These are phyloP conservation scores for Teratosphaeria pseudoeucalypti DNA, from an alignment of 2,329 filamentous ascomycete species.

Conservation along the genomic window DNA sequence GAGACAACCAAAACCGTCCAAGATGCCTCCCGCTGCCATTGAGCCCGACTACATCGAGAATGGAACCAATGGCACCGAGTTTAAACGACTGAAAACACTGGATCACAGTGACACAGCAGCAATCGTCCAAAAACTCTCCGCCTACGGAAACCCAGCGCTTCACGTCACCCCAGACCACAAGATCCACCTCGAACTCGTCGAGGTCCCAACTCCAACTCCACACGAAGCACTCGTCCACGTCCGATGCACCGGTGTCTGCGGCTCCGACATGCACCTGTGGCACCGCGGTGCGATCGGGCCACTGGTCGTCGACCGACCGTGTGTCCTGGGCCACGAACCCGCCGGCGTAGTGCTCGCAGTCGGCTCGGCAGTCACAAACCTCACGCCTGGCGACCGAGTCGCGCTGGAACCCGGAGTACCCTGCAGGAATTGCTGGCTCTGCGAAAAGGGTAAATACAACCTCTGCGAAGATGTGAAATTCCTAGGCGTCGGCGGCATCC, in stretches of 20 bases:
- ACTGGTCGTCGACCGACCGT: conserved; percentile 33
- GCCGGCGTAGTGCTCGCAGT: conserved; percentile 51
- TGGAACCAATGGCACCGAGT: not conserved
- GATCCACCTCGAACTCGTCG: conserved; percentile 1
- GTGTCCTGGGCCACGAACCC: conserved; percentile 59
- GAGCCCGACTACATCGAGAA: not conserved
- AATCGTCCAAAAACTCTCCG: not conserved
- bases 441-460: conserved; percentile 77
- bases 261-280: conserved; percentile 58
- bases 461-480: conserved; percentile 80
- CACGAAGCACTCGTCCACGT: conserved; percentile 10
- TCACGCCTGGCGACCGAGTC: conserved; percentile 60
- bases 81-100: not conserved
- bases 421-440: conserved; percentile 52
- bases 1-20: not conserved
- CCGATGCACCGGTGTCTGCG: conserved; percentile 10
- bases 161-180: conserved; percentile 6
- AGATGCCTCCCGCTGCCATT: not conserved
- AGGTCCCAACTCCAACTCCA: conserved; percentile 2
- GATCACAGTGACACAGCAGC: not conserved
- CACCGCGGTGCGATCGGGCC: conserved; percentile 53
- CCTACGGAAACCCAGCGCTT: conserved; percentile 7
- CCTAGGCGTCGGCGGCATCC: conserved; percentile 77
- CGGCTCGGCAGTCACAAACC: conserved; percentile 46
- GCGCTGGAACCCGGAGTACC: conserved; percentile 68